Evolutionary conservation across 768 basidiomycete species (phyloP).

Genomic region (Lanmaoa pseudosensibilis): DNA sequence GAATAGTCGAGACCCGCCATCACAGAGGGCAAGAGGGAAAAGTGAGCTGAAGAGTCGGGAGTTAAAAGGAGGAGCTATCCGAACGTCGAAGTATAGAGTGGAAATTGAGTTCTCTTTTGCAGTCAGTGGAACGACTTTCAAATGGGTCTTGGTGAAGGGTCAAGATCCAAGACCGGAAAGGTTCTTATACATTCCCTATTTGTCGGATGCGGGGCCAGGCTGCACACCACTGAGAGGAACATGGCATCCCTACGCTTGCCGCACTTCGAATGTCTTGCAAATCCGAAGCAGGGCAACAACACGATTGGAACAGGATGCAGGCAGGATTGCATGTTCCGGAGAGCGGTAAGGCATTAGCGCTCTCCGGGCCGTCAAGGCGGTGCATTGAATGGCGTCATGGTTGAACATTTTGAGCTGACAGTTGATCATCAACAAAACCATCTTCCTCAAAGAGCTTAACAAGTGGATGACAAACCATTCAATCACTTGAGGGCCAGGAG

Average conservation of each 20-base stretch:
- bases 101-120: conserved; percentile 21
- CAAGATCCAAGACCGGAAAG: conserved; percentile 23
- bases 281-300: conserved; percentile 34
- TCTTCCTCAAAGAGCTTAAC: conserved; percentile 34
- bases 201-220: conserved; percentile 24
- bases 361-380: conserved; percentile 27
- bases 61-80: conserved; percentile 7
- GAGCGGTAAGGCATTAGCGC: conserved; percentile 28
- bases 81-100: conserved; percentile 7
- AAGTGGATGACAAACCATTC: conserved; percentile 17
- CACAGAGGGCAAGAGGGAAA: background rate
- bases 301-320: conserved; percentile 33
- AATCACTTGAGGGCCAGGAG: conserved; percentile 13
- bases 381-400: conserved; percentile 29
- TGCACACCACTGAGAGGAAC: conserved; percentile 22
- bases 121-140: conserved; percentile 20
- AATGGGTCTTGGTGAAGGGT: conserved; percentile 28
- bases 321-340: conserved; percentile 31
- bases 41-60: conserved; percentile 2
- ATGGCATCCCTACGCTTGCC: conserved; percentile 31
- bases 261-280: conserved; percentile 30
- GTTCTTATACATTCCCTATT: conserved; percentile 30
- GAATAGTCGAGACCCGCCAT: conserved; percentile 31
- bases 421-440: conserved; percentile 31
- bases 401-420: conserved; percentile 17